Percentiles rank a stretch among this genome's conserved stretches.
Evolutionary conservation across 352 stramenopile genomes (phyloP).

Genomic region (Phytophthora brassicae): DNA sequence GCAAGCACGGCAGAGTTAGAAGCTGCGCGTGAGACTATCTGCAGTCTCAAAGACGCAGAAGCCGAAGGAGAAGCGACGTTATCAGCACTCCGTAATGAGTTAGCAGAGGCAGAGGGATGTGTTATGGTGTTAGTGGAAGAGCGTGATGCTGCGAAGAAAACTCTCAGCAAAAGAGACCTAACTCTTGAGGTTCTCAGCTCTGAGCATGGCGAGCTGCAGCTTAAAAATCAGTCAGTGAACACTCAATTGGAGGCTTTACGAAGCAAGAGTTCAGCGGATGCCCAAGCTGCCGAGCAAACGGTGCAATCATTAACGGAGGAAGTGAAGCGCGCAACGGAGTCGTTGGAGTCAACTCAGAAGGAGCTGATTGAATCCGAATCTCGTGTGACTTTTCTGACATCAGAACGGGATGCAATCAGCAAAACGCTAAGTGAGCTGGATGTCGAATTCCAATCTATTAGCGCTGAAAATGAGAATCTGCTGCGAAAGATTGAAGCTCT

Average conservation of each 20-base stretch:
- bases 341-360: constrained; percentile 18
- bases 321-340: constrained; percentile 13
- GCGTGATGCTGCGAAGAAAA: constrained; percentile 38
- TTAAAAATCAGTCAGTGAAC: constrained; percentile 36
- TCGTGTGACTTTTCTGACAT: constrained; percentile 15
- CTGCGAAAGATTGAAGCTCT: constrained; percentile 9
- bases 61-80: constrained; percentile 20
- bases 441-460: constrained; percentile 11
- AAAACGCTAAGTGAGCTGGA: constrained; percentile 17
- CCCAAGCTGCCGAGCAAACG: constrained; percentile 24
- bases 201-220: constrained; percentile 41
- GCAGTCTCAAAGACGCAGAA: constrained; percentile 10
- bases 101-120: constrained; percentile 35
- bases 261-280: constrained; percentile 21
- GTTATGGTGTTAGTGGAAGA: constrained; percentile 40
- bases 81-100: constrained; percentile 28
- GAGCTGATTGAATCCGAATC: constrained; percentile 23
- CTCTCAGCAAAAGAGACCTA: constrained; percentile 31
- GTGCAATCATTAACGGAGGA: constrained; percentile 19
- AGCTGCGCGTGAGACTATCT: constrained; percentile 29
- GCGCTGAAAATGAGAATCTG: constrained; percentile 17
- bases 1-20: constrained; percentile 22
- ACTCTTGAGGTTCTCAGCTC: constrained; percentile 38
- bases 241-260: constrained; percentile 33
- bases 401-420: constrained; percentile 19